Evolutionary conservation across 2,329 filamentous ascomycete species (phyloP), one percentile per base, ranked within the genome.

Genomic region (Phaeophleospora eucalypticola): DNA sequence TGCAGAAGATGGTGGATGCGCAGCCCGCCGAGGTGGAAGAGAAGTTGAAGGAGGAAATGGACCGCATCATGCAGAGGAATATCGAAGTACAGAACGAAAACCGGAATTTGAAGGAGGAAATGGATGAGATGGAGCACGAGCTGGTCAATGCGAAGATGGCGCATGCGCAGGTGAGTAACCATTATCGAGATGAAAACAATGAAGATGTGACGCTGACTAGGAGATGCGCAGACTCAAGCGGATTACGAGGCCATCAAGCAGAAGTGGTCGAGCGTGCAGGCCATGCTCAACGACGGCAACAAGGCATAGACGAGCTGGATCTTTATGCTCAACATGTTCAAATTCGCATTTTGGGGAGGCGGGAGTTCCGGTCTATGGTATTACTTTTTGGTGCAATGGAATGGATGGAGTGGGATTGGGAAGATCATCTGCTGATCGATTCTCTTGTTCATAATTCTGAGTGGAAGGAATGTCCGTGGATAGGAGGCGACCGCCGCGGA

Each of bases 51-150:
- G 79, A 80, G 9, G 91, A 97, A 69, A 90, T 95, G 71, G 90
- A 96, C 45, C 81, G 86, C 43, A 82, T 97, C 60, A 93, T 97
- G 85, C 83, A 89, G 67, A 82, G 89, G 51, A 97, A 97, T 65
- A 80, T 86, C 53, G 89, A 94, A 61, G 90, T 97, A 6, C 90
- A 97, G 62, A 89, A 95, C 59, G 89, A 95, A 71, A 98, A 97
- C 63, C 79, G 86, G 50, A 81, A 78, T 48, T 72, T 98, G 57
- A 90, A 96, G 69, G 91, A 95, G 64, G 87, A 93, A 62, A 80
- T 95, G 78, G 78, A 81, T 4, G 89, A 96, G 58, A 87, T 97
- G 74, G 93, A 97, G 74, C 87, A 90, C 68, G 83, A 89, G 66
- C 74, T 98, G 56, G 91, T 98, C 53, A 82, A 85, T 65, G 93